Base-by-base conservation (phyloP, 75 land plant species). In the Pinus tabuliformis region DNA sequence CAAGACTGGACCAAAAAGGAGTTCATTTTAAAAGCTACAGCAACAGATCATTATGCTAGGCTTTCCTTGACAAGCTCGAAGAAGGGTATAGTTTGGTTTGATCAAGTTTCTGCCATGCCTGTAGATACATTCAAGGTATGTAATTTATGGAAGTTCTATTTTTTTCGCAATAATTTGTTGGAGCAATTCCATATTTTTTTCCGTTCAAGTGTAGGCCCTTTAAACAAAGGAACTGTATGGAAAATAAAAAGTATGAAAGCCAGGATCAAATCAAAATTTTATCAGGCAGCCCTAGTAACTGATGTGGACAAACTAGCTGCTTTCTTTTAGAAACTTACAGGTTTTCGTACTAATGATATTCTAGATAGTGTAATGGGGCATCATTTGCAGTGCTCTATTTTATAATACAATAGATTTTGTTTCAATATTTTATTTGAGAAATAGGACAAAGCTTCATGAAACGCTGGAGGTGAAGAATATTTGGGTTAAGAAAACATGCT, bases 41-140 rank as follows among this genome's bases (percentile, higher is more conserved):
- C 63, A 39, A 86, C 95, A 16, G 86, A 88, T 78, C 77, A 71
- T 61, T 73, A 86, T 79, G 83, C 89, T 73, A 83, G 94, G 75
- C 91, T 96, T 75, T 82, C 88, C 62, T 63, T 96, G 70, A 91
- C 91, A 61, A 88, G 88, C 45, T 63, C 77, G 13, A 80, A 64
- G 37, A 88, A 81, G 49, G 92, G 99, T 39, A 83, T 86, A 9
- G 76, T 94, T 75, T 94, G 99, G 99, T 66, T 96, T 59, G 99
- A 96, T 72, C 99, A 96, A 78, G 85, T 96, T 54, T 96, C 99
- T 30, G 86, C 82, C 26, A 91, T 94, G 91, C 97, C 99, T 11
- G 9, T 84, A 57, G 90, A 93, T 60, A 96, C 99, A n/a, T 88
- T 80, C 76, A 90, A 86, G 95, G 99, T 94, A 80, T 49, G 3